Evolutionary conservation across 148 eudicot genomes (phyloP).

Genomic region (Rhododendron mucronatum): DNA sequence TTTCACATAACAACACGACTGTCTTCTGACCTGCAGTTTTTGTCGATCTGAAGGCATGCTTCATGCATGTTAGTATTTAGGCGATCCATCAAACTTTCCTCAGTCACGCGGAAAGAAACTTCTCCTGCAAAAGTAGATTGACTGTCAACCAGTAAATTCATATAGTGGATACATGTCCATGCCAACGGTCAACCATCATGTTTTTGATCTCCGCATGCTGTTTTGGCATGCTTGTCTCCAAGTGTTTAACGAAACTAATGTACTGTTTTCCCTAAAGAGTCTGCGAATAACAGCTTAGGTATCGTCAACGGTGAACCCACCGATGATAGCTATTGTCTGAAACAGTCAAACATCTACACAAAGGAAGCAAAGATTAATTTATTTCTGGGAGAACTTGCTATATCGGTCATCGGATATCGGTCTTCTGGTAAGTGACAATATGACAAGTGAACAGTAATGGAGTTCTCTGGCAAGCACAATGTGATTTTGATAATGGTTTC

Average conservation of each 20-base stretch:
- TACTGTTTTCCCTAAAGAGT: background rate
- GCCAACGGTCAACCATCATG: background rate
- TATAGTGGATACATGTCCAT: background rate
- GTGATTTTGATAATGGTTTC: background rate
- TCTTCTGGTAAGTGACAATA: background rate
- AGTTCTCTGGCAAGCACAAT: background rate
- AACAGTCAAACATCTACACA: too few species aligned
- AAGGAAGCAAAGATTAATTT: too few species aligned
- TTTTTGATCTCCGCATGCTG: background rate
- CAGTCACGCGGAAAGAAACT: constrained; percentile 52
- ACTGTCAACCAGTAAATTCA: background rate
- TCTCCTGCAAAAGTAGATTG: constrained; percentile 31
- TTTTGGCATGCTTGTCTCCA: background rate
- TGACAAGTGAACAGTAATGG: background rate
- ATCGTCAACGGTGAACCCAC: background rate
- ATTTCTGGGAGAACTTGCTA: too few species aligned
- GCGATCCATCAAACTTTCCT: constrained; percentile 73
- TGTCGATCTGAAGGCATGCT: constrained; percentile 59
- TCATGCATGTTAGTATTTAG: constrained; percentile 81
- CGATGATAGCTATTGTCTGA: background rate
- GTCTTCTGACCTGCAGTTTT: constrained; percentile 55
- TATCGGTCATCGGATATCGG: too few species aligned
- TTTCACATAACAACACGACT: background rate
- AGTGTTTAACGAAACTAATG: background rate
- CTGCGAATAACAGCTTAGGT: background rate